Base-by-base conservation (phyloP, 1,284 basidiomycete species). In the Sanghuangporus weigelae region DNA sequence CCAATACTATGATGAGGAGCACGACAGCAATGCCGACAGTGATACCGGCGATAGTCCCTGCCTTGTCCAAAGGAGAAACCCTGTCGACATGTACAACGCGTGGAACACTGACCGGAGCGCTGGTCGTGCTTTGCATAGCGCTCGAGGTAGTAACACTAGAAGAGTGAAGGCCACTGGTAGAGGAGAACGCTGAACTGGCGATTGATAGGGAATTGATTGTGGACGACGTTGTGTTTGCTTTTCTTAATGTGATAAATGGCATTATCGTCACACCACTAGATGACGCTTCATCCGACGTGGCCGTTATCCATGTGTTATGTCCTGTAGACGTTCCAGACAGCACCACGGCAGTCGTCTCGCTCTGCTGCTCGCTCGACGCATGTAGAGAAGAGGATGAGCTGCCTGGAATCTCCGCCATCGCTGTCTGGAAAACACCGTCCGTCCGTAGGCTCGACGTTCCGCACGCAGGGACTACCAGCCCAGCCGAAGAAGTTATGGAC, bases 221-320 rank as follows among this genome's bases (percentile, higher is more conserved):
- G 23, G 53, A 36, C 6, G 53, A 38, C 36, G 31, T 19, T 35
- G 50, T 3, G 14, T 8, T 60, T 12, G n/a, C 49, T 10, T 54
- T 26, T 40, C 14, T 40, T 1, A 60, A 23, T 53, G 59, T 60
- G n/a, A 39, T 16, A 11, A 59, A 35, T 26, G 59, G 59, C 10
- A 54, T 40, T 40, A 60, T 54, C 35, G 59, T 60, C 16, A 53
- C 36, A 39, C 59, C 59, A 26, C 49, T 60, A 16, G 49, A 60
- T 16, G 49, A 42, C 2, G 48, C 12, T 39, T 51, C 59, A 23
- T 60, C 50, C 23, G 49, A 35, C 14, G 56, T 63, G 8, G 61
- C 21, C 44, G 61, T 63, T 19, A 63, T 63, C 61, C 61, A 63
- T 16, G 61, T 57, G 26, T 63, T 63, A 21, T 49, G 40, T 14